These are phyloP conservation scores for Alternaria infectoria DNA, from an alignment of 2,329 filamentous ascomycete species.

Conservation along the genomic window DNA sequence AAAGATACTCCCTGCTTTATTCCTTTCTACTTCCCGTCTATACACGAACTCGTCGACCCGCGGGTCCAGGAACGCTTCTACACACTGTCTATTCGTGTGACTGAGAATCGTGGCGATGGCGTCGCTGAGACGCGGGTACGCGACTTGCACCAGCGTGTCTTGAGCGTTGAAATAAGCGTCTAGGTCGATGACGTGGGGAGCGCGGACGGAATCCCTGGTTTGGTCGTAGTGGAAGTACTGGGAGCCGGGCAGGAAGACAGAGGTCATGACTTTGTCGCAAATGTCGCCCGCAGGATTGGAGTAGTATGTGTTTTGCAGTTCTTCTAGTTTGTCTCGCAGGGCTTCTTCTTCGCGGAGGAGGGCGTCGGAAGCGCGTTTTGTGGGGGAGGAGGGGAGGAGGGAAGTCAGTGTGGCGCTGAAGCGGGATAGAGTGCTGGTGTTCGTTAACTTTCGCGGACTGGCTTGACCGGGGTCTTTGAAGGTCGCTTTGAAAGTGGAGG, in stretches of 20 bases:
- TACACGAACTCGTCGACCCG: conserved; percentile 18
- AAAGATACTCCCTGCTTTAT: not conserved
- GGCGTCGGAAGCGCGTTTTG: not conserved
- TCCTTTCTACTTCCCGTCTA: conserved; percentile 10
- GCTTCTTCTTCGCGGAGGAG: not conserved
- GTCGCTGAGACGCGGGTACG: conserved; percentile 20
- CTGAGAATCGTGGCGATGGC: conserved; percentile 22
- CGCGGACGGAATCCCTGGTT: not conserved
- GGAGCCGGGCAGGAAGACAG: not conserved
- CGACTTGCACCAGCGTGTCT: not conserved
- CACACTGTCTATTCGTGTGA: conserved; percentile 14
- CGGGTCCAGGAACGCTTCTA: conserved; percentile 20
- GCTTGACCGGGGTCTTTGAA: conserved; percentile 1
- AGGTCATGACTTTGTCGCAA: conserved; percentile 8
- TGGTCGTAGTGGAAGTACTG: not conserved
- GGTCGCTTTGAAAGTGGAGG: conserved; percentile 10
- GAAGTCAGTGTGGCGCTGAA: conserved; percentile 1
- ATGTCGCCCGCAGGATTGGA: conserved; percentile 9
- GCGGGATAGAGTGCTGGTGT: not conserved
- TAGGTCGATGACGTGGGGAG: conserved; percentile 10
- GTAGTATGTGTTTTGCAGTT: conserved; percentile 7
- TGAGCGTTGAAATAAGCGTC: not conserved
- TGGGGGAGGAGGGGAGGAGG: not conserved
- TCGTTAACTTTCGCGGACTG: not conserved
- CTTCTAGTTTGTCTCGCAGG: not conserved